Percentiles rank a stretch among this genome's conserved stretches.
phyloP scores from a whole-genome alignment of 1,284 basidiomycete species.

The Pseudozyma flocculosa region DNA sequence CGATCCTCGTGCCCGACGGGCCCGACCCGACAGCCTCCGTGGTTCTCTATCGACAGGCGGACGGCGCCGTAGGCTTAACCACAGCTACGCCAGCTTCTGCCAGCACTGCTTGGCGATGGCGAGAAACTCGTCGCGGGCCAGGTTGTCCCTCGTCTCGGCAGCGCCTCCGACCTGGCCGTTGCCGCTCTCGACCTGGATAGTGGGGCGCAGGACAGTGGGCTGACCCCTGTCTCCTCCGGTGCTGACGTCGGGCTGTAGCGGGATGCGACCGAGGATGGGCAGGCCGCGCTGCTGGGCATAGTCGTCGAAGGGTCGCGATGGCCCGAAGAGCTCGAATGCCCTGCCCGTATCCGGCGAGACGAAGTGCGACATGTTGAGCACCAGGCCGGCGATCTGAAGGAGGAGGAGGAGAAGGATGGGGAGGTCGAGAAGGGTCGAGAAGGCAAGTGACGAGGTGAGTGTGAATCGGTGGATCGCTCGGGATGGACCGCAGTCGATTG shows the following conservation, averaged over 20 bases:
- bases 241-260: conserved; percentile 77
- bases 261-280: conserved; percentile 78
- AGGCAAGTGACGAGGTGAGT: neutral
- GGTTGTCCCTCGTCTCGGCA: conserved; percentile 3
- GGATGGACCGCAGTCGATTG: no score
- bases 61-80: neutral
- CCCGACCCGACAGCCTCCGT: no score
- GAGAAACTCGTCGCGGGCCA: conserved; percentile 15
- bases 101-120: conserved; percentile 30
- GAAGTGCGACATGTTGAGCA: conserved; percentile 89
- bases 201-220: conserved; percentile 60
- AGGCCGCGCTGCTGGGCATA: conserved; percentile 68
- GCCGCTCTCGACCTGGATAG: conserved; percentile 35
- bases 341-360: conserved; percentile 75
- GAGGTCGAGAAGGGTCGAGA: no score
- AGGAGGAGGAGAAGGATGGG: neutral
- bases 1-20: no score
- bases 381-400: conserved; percentile 75
- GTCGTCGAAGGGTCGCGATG: conserved; percentile 67
- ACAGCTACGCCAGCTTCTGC: conserved; percentile 10
- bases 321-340: conserved; percentile 77
- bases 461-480: no score
- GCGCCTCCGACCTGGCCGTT: conserved; percentile 14
- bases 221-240: conserved; percentile 72
- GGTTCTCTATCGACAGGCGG: no score